Evolutionary conservation across 2,329 filamentous ascomycete species (phyloP).

Genomic region (Passalora sequoiae): DNA sequence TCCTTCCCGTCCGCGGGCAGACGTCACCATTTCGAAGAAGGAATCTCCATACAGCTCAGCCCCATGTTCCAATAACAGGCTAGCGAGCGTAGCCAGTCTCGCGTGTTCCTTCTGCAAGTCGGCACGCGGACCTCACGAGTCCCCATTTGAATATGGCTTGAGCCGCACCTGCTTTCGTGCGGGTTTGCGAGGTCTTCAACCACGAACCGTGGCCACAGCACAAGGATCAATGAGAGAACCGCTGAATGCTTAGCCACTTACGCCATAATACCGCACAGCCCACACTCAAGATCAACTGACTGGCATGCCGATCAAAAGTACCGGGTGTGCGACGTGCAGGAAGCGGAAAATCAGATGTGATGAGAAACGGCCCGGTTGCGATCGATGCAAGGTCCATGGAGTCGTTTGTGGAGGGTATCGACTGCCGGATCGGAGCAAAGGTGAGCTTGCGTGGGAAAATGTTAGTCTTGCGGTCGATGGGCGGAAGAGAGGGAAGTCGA

Average conservation of each 20-base stretch:
- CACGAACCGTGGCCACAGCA: background rate
- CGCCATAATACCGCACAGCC: no score
- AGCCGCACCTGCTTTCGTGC: background rate
- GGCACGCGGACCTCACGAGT: background rate
- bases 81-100: background rate
- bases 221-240: background rate
- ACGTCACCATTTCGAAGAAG: background rate
- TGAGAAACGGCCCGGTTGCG: conserved; percentile 27
- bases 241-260: no score
- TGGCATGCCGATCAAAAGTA: conserved; percentile 29
- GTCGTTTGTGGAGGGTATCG: conserved; percentile 32
- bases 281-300: background rate
- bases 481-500: background rate
- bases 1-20: background rate
- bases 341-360: conserved; percentile 34
- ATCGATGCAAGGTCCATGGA: conserved; percentile 30
- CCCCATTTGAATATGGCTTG: background rate
- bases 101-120: background rate
- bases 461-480: conserved; percentile 15
- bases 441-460: conserved; percentile 30
- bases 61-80: background rate
- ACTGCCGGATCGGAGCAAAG: conserved; percentile 19
- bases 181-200: background rate
- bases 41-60: no score
- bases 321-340: conserved; percentile 31